Evolutionary conservation across 768 basidiomycete species (phyloP).

Genomic region (Russula brevipes): DNA sequence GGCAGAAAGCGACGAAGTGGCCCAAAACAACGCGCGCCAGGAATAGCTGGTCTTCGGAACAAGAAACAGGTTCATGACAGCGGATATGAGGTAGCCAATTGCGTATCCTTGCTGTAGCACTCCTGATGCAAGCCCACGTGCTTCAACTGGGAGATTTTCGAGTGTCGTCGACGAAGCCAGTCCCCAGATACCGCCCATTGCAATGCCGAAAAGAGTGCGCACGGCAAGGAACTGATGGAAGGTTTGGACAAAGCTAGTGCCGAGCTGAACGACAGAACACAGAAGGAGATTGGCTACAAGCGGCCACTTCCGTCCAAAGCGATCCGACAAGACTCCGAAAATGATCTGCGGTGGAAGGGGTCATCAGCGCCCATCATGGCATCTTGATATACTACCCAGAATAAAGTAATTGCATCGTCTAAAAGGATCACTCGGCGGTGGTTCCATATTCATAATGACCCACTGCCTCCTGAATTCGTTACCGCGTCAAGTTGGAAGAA

Average conservation of each 20-base stretch:
- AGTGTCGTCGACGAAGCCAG: conserved; percentile 75
- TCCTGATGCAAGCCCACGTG: conserved; percentile 80
- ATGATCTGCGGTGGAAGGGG: conserved; percentile 39
- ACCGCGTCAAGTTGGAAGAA: neutral
- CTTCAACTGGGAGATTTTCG: conserved; percentile 83
- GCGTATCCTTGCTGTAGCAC: conserved; percentile 88
- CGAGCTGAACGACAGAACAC: conserved; percentile 68
- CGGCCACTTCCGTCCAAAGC: conserved; percentile 93
- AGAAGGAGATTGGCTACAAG: conserved; percentile 70
- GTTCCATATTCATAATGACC: neutral
- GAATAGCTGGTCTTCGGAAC: conserved; percentile 34
- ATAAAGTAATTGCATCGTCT: neutral
- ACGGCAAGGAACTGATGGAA: conserved; percentile 77
- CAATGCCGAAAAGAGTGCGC: conserved; percentile 78
- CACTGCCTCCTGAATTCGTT: neutral
- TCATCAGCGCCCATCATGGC: conserved; percentile 5
- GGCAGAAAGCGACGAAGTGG: conserved; percentile 60
- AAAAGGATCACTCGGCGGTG: neutral
- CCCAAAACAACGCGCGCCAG: conserved; percentile 85
- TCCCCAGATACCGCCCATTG: conserved; percentile 91
- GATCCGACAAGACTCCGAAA: conserved; percentile 82
- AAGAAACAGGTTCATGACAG: conserved; percentile 71
- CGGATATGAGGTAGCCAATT: conserved; percentile 77
- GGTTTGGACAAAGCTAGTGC: conserved; percentile 72
- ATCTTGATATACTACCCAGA: neutral